phyloP scores from a whole-genome alignment of 805 yeast species.

The Starmerella kuoi region DNA sequence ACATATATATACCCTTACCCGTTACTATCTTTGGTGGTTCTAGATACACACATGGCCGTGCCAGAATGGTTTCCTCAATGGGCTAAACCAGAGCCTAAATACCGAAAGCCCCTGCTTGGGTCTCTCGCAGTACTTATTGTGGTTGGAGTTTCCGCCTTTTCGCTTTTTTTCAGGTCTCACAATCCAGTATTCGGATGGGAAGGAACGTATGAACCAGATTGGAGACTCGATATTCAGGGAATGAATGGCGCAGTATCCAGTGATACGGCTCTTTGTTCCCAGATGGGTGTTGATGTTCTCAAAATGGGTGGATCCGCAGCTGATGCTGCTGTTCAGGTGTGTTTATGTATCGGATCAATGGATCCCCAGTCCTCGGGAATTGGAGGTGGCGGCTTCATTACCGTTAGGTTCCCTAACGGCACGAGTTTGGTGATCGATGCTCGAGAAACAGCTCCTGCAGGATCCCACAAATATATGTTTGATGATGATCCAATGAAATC shows the following conservation, averaged over 20 bases:
- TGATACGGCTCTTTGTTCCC: slow-evolving; percentile 53
- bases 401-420: slow-evolving; percentile 35
- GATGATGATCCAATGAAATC: slow-evolving; percentile 36
- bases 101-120: background rate
- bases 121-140: background rate
- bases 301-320: slow-evolving; percentile 64
- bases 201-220: slow-evolving; percentile 20
- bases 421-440: slow-evolving; percentile 62
- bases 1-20: too few relatives aligned
- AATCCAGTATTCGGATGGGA: slow-evolving; percentile 6
- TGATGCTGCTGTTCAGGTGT: slow-evolving; percentile 82
- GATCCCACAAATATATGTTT: slow-evolving; percentile 56
- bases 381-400: slow-evolving; percentile 83
- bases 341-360: slow-evolving; percentile 74
- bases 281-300: slow-evolving; percentile 47
- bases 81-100: background rate
- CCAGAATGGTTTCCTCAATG: slow-evolving; percentile 5
- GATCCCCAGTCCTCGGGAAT: slow-evolving; percentile 79
- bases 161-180: background rate
- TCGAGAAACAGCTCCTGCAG: slow-evolving; percentile 72
- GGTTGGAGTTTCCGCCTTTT: background rate
- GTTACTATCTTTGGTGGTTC: too few relatives aligned
- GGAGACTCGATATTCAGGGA: slow-evolving; percentile 20
- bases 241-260: slow-evolving; percentile 51
- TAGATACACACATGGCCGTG: background rate